Evolutionary conservation across 257 asterid species (phyloP).

Genomic region (Solanum sejunctum): DNA sequence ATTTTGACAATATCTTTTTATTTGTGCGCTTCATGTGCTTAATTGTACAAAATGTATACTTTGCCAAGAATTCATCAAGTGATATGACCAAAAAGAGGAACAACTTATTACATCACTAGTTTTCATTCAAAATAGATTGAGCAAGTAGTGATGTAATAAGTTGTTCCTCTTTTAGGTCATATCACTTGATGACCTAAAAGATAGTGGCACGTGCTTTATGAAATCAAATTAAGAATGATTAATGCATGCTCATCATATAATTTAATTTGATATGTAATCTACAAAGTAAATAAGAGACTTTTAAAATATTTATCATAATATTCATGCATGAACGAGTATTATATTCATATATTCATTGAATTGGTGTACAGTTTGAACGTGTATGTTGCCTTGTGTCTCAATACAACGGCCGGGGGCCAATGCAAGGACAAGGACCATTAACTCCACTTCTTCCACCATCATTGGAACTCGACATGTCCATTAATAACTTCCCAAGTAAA

Average conservation of each 20-base stretch:
- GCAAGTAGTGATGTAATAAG: too few species aligned
- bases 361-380: constrained; percentile 45
- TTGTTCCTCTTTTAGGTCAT: too few species aligned
- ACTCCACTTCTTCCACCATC: constrained; percentile 35
- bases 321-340: too few species aligned
- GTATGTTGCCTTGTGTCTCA: constrained; percentile 51
- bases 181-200: too few species aligned
- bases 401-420: constrained; percentile 46
- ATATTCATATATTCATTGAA: neutral
- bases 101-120: neutral
- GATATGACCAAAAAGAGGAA: neutral
- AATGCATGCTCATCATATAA: too few species aligned
- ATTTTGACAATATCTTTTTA: neutral
- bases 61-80: neutral
- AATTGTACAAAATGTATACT: neutral
- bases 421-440: constrained; percentile 28
- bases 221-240: too few species aligned
- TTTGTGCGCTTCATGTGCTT: neutral
- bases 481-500: constrained; percentile 34
- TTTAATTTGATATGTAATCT: too few species aligned
- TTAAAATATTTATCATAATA: too few species aligned
- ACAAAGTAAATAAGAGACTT: too few species aligned
- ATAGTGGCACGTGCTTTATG: too few species aligned
- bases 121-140: neutral
- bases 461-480: constrained; percentile 50